These are phyloP conservation scores for Citrus reticulata DNA, from an alignment of 345 rosid genomes.

Conservation along the genomic window DNA sequence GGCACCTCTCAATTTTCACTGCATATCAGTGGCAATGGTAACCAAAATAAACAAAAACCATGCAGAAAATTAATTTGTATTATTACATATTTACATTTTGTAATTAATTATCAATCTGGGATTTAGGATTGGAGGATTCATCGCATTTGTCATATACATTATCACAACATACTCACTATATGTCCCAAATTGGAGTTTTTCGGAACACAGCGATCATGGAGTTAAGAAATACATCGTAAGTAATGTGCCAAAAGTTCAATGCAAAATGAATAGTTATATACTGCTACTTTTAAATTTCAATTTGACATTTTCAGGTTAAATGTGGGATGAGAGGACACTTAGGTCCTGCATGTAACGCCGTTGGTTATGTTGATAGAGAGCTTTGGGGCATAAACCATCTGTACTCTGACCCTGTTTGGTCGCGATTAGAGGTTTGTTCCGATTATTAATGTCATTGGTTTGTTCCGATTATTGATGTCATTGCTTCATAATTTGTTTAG, in stretches of 20 bases:
- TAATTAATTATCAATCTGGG: neutral
- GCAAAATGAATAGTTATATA: neutral
- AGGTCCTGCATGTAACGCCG: constrained; percentile 75
- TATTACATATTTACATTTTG: neutral
- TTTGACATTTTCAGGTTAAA: constrained; percentile 36
- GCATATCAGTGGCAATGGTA: constrained; percentile 69
- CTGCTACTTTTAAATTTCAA: too few species aligned
- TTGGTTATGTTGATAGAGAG: constrained; percentile 52
- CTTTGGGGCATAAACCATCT: constrained; percentile 69
- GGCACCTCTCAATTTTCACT: constrained; percentile 43
- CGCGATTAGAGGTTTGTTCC: constrained; percentile 43
- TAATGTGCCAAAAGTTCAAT: neutral
- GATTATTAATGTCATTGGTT: constrained; percentile 18
- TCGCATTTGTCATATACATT: constrained; percentile 53
- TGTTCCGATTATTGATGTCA: neutral
- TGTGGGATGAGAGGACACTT: constrained; percentile 75
- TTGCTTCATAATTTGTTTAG: neutral
- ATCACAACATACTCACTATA: constrained; percentile 43
- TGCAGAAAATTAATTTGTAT: neutral
- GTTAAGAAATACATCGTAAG: constrained; percentile 35
- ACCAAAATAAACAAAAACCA: neutral
- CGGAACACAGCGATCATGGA: neutral
- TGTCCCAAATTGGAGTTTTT: constrained; percentile 67
- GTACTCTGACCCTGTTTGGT: constrained; percentile 51
- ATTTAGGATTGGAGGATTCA: constrained; percentile 49